Conservation (phyloP, 2,329 filamentous ascomycete species). For the Zalaria sp. region DNA sequence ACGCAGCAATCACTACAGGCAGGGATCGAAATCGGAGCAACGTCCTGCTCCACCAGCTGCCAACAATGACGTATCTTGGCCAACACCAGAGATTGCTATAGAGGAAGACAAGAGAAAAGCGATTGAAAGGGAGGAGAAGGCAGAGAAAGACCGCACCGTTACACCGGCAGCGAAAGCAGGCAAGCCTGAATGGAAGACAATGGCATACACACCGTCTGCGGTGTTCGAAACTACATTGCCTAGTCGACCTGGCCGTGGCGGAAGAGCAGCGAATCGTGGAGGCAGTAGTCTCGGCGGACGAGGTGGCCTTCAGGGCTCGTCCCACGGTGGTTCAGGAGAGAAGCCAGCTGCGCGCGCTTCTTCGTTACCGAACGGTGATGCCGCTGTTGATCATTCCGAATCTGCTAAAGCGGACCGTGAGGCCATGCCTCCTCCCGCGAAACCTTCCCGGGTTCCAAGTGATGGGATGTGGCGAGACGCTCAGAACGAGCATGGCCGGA, state of each 20-base stretch:
- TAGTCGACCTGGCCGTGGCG: constrained; percentile 14
- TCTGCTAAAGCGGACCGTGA: constrained; percentile 13
- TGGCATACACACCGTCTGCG: constrained; percentile 72
- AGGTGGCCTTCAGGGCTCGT: constrained; percentile 22
- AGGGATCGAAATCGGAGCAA: not conserved
- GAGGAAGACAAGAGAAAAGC: constrained; percentile 64
- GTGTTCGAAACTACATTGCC: constrained; percentile 75
- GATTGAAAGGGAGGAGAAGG: constrained; percentile 52
- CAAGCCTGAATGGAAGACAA: constrained; percentile 75
- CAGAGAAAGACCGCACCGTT: constrained; percentile 46
- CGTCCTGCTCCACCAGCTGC: constrained; percentile 43
- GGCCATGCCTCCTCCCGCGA: constrained; percentile 12
- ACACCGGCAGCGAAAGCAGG: constrained; percentile 35
- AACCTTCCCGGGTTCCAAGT: constrained; percentile 8
- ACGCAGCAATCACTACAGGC: not conserved
- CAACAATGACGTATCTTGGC: constrained; percentile 71
- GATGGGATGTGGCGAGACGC: not conserved
- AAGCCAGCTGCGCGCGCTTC: constrained; percentile 10
- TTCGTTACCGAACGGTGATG: constrained; percentile 5
- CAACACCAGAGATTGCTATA: constrained; percentile 69
- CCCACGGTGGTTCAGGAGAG: constrained; percentile 14
- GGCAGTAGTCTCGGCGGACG: constrained; percentile 35
- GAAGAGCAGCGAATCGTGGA: constrained; percentile 41
- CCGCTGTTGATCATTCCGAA: not conserved
- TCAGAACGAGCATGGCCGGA: no score